phyloP scores from a whole-genome alignment of 75 land plant species.

The Cupressus sempervirens region DNA sequence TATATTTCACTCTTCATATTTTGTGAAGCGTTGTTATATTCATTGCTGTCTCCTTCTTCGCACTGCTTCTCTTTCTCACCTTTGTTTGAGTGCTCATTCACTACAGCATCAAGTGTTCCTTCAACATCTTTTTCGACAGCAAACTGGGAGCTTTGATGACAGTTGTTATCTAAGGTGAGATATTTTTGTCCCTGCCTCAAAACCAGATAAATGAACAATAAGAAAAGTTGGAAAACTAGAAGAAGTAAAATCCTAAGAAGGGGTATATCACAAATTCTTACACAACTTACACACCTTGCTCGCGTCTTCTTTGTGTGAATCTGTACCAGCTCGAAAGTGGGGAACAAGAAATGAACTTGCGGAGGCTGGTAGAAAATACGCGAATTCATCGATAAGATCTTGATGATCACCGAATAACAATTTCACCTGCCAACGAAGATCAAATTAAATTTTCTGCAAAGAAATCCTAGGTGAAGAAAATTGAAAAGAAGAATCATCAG shows the following conservation, averaged over 20 bases:
- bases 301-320: conserved; percentile 21
- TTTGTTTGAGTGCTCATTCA: conserved; percentile 60
- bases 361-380: conserved; percentile 72
- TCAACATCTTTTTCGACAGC: conserved; percentile 27
- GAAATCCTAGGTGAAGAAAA: not conserved
- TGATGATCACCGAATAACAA: conserved; percentile 54
- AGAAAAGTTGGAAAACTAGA: no score
- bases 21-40: conserved; percentile 43
- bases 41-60: conserved; percentile 45
- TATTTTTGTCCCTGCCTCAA: conserved; percentile 43
- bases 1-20: conserved; percentile 46
- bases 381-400: conserved; percentile 84
- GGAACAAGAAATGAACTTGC: conserved; percentile 24
- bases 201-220: conserved; percentile 5
- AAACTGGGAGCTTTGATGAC: conserved; percentile 22
- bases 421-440: conserved; percentile 46
- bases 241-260: not conserved
- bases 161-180: conserved; percentile 40
- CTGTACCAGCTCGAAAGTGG: conserved; percentile 18
- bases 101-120: conserved; percentile 25
- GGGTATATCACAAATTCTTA: no score
- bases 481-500: not conserved
- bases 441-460: not conserved
- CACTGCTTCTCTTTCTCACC: conserved; percentile 60
- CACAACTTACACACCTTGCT: conserved; percentile 9